Base-by-base conservation (phyloP, 2,329 filamentous ascomycete genomes). In the Lithohypha guttulata region DNA sequence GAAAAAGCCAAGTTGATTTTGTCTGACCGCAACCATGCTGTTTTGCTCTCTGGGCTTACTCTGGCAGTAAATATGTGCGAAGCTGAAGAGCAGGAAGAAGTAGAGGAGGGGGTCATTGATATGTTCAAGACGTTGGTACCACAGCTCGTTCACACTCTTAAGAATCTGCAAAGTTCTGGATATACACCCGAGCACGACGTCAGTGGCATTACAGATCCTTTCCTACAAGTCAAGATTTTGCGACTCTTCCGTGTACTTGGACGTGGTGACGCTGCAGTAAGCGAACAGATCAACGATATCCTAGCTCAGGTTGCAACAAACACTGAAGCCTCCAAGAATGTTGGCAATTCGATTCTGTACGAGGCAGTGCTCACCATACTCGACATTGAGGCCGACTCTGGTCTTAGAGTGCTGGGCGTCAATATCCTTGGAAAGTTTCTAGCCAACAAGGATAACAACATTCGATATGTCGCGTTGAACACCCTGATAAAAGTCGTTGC, bases 361-460 rank as follows among this genome's bases (percentile, higher is more conserved):
- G 91, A 98, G 63, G 84, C 91, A 1, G 91, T 98, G 25, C 77
- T 91, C 29, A 98, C 91, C 0, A 98, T 98, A 50, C 77, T 98
- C 34, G 91, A 98, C 51, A 96, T 98, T 39, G 91, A 98, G 61
- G 93, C 91, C 15, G 93, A 98, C 57, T 94, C 91, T 7, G 89
- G 91, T 23, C 66, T 98, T 47, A 75, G 93, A 35, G 91, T 98
- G 15, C 72, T 98, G 18, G 91, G 91, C 55, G 91, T 98, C 52
- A 98, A 98, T 58, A 98, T 98, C 49, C 75, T 98, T 17, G 91
- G 93, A 58, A 98, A 96, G 59, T 98, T 98, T 64, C 65, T 98
- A 46, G 81, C 87, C n/a, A 98, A 98, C 67, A 80, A 89, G 52
- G 91, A 98, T 63, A 98, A 98, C 70, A 98, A 98, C 58, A 98